Evolutionary conservation across 192 early-diverging fungal species (phyloP).

Genomic region (Coemansia sp.): DNA sequence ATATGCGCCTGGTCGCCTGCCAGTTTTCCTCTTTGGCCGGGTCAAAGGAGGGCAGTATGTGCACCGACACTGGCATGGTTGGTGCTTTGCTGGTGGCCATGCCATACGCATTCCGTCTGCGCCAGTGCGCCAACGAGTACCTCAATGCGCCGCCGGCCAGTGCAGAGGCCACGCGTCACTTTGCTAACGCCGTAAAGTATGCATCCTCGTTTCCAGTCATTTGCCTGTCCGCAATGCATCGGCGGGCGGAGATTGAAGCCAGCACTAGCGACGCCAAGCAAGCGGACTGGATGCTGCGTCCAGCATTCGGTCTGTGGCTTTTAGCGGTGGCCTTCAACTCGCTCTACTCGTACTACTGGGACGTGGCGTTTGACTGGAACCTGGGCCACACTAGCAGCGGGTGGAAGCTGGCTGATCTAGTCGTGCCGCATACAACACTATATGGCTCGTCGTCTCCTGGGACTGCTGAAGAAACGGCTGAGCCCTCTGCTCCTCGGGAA

Average conservation of each 20-base stretch:
- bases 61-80: constrained; percentile 16
- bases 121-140: constrained; percentile 54
- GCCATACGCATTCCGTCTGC: constrained; percentile 50
- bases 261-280: constrained; percentile 14
- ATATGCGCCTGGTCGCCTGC: constrained; percentile 61
- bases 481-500: not conserved
- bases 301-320: constrained; percentile 55
- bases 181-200: constrained; percentile 94
- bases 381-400: constrained; percentile 49
- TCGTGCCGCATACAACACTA: constrained; percentile 7
- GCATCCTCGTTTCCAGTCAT: constrained; percentile 61
- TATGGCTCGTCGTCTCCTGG: constrained; percentile 1
- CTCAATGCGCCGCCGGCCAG: constrained; percentile 17
- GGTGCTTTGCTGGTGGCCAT: constrained; percentile 31
- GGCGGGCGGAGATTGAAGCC: constrained; percentile 2
- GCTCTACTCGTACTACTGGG: constrained; percentile 94
- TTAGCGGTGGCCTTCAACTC: constrained; percentile 78
- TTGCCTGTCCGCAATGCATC: constrained; percentile 32
- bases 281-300: constrained; percentile 20
- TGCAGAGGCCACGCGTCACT: constrained; percentile 60
- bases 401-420: constrained; percentile 32
- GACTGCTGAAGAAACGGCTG: constrained; percentile 10
- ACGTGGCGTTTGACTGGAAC: constrained; percentile 89
- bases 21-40: constrained; percentile 56
- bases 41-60: constrained; percentile 3